phyloP scores from a whole-genome alignment of 2,329 filamentous ascomycete genomes.

The Diaporthe citriasiana region DNA sequence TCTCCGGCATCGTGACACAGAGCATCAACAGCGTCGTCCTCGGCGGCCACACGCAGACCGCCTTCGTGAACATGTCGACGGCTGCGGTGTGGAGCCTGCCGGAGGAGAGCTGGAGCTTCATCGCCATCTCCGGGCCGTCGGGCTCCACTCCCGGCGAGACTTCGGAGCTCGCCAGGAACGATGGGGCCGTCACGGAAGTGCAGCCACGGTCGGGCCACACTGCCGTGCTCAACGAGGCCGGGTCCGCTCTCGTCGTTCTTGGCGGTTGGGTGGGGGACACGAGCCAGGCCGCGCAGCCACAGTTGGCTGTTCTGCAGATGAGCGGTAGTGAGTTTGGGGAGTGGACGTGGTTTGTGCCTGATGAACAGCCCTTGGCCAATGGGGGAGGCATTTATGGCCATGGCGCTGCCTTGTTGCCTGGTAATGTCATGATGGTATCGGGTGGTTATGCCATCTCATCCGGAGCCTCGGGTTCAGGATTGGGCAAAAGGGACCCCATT shows the following conservation, averaged over 20 bases:
- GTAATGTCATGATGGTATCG: conserved; percentile 78
- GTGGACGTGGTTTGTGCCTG: conserved; percentile 80
- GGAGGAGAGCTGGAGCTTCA: conserved; percentile 87
- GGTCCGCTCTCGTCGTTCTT: conserved; percentile 80
- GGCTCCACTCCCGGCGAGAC: conserved; percentile 45
- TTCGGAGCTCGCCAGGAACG: conserved; percentile 69
- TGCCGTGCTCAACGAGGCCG: conserved; percentile 84
- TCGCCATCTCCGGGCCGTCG: conserved; percentile 69
- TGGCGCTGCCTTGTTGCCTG: conserved; percentile 73
- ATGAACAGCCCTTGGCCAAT: conserved; percentile 58
- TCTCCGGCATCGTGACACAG: conserved; percentile 75
- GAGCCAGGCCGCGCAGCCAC: conserved; percentile 81
- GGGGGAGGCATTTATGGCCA: conserved; percentile 71
- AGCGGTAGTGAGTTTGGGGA: conserved; percentile 77
- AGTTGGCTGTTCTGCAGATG: conserved; percentile 82
- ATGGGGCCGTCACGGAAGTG: conserved; percentile 56
- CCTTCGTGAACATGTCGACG: conserved; percentile 95
- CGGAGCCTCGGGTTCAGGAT: conserved; percentile 4
- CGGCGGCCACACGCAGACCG: conserved; percentile 85
- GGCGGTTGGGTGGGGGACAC: conserved; percentile 95
- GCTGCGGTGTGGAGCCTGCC: conserved; percentile 89
- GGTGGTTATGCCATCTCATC: conserved; percentile 70
- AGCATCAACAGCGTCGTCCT: conserved; percentile 85
- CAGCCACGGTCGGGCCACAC: conserved; percentile 93
- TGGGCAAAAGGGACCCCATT: conserved; percentile 34